Evolutionary conservation across 1,284 basidiomycete species (phyloP), one percentile per base, ranked within the genome.

Genomic region (Sparassis latifolia): DNA sequence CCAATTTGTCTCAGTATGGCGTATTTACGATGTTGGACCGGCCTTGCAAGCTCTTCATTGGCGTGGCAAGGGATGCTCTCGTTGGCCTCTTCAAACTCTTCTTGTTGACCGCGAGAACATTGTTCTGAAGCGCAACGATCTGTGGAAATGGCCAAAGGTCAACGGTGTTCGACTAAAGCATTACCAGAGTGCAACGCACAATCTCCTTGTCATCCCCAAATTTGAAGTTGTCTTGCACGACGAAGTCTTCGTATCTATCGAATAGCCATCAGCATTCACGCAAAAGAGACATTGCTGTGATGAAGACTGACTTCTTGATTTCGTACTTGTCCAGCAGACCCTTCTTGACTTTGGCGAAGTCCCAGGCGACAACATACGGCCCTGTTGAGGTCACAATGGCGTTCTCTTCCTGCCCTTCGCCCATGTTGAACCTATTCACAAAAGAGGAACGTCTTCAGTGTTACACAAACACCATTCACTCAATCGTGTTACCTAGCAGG

Each of bases 361-460:
- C 94, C 95, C 92, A 96, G 4, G 89, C 92, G 59, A 97, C 80
- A 56, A 99, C 89, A 63, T 87, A 99, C 59, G 89, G 84, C n/a
- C 96, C 97, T 0, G 90, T 96, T 6, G 92, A 93, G 0, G 97
- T 99, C 49, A 99, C 88, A 57, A 99, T 99, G 4, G 92, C 92
- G 64, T 92, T 96, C 73, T 99, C 96, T 48, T 86, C 82, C 59
- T 89, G 82, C 27, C 85, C 88, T 62, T 89, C 77, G 12, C 90
- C 92, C 54, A 86, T 85, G 67, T 99, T 97, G 74, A 99, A 99
- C 58, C 94, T 94, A 63, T 32, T 39, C 27, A 39, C 39, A 31
- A 12, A 20, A 45, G 39, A 20, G 20, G 20, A 20, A 20, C 20
- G 20, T 20, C 20, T 20, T 48, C 33, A 50, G 33, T 45, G 28